Evolutionary conservation across 2,329 filamentous ascomycete genomes (phyloP), one percentile per base, ranked within the genome.

Genomic region (Fonsecaea erecta): DNA sequence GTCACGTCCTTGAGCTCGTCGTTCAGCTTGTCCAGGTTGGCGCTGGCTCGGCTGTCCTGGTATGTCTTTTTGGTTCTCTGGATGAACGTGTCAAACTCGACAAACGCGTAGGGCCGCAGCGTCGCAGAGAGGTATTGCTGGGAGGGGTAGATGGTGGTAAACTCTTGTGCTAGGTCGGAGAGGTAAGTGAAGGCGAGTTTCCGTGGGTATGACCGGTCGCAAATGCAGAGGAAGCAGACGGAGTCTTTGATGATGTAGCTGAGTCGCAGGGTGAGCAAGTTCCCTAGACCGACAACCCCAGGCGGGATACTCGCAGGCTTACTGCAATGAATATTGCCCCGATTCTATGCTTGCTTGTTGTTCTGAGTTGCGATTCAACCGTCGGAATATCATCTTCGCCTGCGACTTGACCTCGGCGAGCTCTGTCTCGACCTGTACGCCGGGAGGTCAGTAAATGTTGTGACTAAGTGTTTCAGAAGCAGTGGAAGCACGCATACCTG

Each of bases 181-280:
- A 99, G 92, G 85, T 98, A 99, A 67, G 94, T 97, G 80, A 99
- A 97, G 75, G 96, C 94, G 55, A 99, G 90, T 81, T 99, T 98
- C 79, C 95, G 94, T 64, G 95, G 94, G 83, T 98, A 99, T 63
- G 92, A 92, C 64, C 88, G 86, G 79, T 97, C 93, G 83, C 91
- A 93, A 79, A 99, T 94, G 83, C 91, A 93, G 73, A 98, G 85
- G 83, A 96, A 98, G 81, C 93, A 89, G 72, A 99, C 85, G 73
- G 91, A 89, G 74, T 88, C 84, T 74, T 90, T 84, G 80, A 99
- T 91, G 69, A 94, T 83, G 83, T 97, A 97, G 85, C 90, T 93
- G 74, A 14, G 43, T 53, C 11, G 43, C 3, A 46, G 26, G 26
- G 34, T 48, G 21, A 60, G 61, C 63, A 6, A 62, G 53, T 24